Evolutionary conservation across 1,284 basidiomycete species (phyloP), one percentile per base, ranked within the genome.

Genomic region (Cerioporus squamosus): DNA sequence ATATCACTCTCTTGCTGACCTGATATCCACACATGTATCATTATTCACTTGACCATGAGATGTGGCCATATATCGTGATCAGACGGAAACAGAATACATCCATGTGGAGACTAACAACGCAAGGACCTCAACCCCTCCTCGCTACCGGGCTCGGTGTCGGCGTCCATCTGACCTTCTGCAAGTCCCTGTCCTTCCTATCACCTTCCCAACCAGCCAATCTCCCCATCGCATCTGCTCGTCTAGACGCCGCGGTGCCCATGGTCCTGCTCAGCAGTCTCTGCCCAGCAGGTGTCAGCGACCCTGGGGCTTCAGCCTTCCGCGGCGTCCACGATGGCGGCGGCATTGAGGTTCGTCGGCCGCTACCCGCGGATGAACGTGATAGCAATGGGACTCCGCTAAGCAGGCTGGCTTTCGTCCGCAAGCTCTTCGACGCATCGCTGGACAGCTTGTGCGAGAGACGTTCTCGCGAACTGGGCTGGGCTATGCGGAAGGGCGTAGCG

Each of bases 261-360:
- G 84, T 88, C 60, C 90, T 79, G 66, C 93, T 86, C 57, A 97
- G 75, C 44, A 97, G 70, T 55, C 85, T 78, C 66, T 80, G 82
- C 23, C 87, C 94, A 14, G 94, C 94, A 14, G 94, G 94, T 0
- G 93, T 95, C 57, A 96, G 74, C 61, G 81, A 85, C 6, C 89
- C 91, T 18, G 82, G 77, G 50, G 79, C 88, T 64, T 85, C 85
- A 22, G 79, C 84, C 70, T 79, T 84, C 68, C 81, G 80, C 7
- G 85, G 90, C 18, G 84, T 91, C 83, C 82, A 86, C 20, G 76
- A 79, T 2, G 91, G 92, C 33, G 91, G 89, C 15, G 78, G 80
- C 91, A 93, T 92, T 18, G 75, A 69, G 22, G 80, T 80, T 69
- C 80, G 77, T 53, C 70, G 69, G 15, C 67, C 64, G 12, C 73